Evolutionary conservation across 2,329 filamentous ascomycete species (phyloP), one percentile per base, ranked within the genome.

Genomic region (Coniochaeta sp.): DNA sequence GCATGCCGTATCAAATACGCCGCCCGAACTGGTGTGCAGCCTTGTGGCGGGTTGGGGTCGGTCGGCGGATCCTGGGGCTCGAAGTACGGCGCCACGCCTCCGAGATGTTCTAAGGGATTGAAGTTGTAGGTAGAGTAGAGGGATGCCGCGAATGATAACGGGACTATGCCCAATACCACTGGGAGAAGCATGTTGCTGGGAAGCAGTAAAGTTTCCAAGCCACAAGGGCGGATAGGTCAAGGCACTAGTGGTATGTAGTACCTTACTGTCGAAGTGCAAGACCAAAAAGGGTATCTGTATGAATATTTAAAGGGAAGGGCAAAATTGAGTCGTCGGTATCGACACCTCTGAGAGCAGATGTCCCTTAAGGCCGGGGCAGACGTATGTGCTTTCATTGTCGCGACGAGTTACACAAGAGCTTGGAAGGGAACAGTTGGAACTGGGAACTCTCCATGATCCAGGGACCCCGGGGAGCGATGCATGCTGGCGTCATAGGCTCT

Each of bases 1-100:
- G 82, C 82, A 64, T 85, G 83, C n/a, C 83, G 81, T 17, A 80
- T 76, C 0, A 85, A 73, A 68, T 85, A 85, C 2, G 81, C 80
- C 0, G 81, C 81, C 30, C 78, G 76, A 0, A 74, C 77, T 1
- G 79, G 72, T 0, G 75, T 77, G 69, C 82, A 85, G 10, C 81
- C 77, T 60, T 78, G 76, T 0, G 81, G 81, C 4, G 77, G 68
- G 3, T 71, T 65, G 1, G 77, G 76, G 12, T 76, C 74, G 7
- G 73, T 62, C 1, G 73, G 75, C 26, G 81, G 79, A 59, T 81
- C 76, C 61, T 81, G 75, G 0, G 81, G 77, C 64, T 84, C 81
- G 59, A 83, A 85, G 65, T 85, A 85, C 0, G 82, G 82, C 1
- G 80, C 74, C 6, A 83, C 81, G n/a, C 82, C 82, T 0, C 77